Evolutionary conservation across 352 stramenopile species (phyloP), one percentile per base, ranked within the genome.

Genomic region (Globisporangium carolinianum): DNA sequence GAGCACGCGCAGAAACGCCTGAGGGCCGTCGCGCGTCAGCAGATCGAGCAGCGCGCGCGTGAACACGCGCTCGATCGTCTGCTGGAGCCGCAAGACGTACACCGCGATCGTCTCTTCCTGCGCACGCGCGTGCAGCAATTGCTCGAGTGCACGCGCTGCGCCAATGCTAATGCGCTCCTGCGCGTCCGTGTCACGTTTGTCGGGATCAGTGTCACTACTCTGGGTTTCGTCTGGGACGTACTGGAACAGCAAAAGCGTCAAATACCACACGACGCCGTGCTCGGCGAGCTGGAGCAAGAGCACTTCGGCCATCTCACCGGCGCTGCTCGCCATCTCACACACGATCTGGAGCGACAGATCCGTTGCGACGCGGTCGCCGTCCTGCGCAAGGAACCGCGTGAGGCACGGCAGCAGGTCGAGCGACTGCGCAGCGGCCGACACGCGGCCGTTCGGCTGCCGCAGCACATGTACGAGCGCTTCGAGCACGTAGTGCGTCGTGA

Each of bases 21-120:
- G 67, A 10, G 82, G 73, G 2, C 83, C 83, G 1, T 67, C 74
- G 51, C 72, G 76, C 47, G 72, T 67, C 53, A 94, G 63, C 56
- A 89, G 83, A 46, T 91, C 80, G 7, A 94, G 83, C 47, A 94
- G 55, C 17, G 85, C 76, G 32, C 69, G 68, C 6, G 85, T 94
- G 60, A 94, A 94, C 17, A 94, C 64, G 43, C 72, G 84, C 57
- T 93, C 83, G 55, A 94, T 94, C 49, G 85, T 94, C 38, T 71
- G 69, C 53, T 94, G 85, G 80, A 94, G 91, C 37, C 73, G 71
- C 55, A 85, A 83, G 42, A 93, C 83, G 68, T 78, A 91, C 6
- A 87, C 68, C 36, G 80, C 65, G 48, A 93, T 89, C 7, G 79
- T 75, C 54, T 91, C 79, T 50, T 93, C 83, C 18, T 71, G 86